Percentiles rank a stretch among this genome's conserved stretches.
Evolutionary conservation across 306 rosid species (phyloP).

Genomic region (Lathyrus oleraceus): DNA sequence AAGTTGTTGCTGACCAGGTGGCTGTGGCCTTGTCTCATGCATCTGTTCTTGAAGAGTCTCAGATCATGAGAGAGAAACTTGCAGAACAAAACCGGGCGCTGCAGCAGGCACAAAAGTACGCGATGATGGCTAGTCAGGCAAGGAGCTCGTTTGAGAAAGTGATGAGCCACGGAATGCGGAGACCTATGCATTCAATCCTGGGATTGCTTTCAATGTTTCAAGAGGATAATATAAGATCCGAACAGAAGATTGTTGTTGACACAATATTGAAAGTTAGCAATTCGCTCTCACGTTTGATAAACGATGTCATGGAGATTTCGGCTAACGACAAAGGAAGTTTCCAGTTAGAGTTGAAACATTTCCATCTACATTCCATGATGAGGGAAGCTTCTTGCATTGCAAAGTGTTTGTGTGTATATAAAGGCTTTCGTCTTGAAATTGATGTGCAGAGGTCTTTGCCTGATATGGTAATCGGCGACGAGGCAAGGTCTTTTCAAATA

Average conservation of each 20-base stretch:
- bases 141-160: conserved; percentile 73
- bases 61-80: conserved; percentile 72
- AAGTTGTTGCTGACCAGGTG: conserved; percentile 88
- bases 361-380: conserved; percentile 63
- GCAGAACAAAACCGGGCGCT: conserved; percentile 64
- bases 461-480: conserved; percentile 65
- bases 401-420: conserved; percentile 65
- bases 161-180: conserved; percentile 80
- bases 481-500: conserved; percentile 69
- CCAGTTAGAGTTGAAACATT: conserved; percentile 59
- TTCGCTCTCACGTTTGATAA: conserved; percentile 65
- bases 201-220: conserved; percentile 66
- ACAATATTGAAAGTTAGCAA: conserved; percentile 63
- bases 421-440: conserved; percentile 60
- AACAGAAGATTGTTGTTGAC: conserved; percentile 59
- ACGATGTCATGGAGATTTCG: conserved; percentile 72
- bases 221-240: conserved; percentile 44
- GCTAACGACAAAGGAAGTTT: conserved; percentile 52
- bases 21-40: conserved; percentile 87
- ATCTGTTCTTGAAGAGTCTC: conserved; percentile 81
- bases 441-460: conserved; percentile 71
- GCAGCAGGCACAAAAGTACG: conserved; percentile 68
- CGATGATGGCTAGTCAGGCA: conserved; percentile 87
- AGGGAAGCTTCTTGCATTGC: conserved; percentile 71
- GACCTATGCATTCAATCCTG: conserved; percentile 72